A percentile compares a stretch with the other conserved stretches of the same genome.
Conservation (phyloP, 352 stramenopile genomes). For the Pythium graminicola region DNA sequence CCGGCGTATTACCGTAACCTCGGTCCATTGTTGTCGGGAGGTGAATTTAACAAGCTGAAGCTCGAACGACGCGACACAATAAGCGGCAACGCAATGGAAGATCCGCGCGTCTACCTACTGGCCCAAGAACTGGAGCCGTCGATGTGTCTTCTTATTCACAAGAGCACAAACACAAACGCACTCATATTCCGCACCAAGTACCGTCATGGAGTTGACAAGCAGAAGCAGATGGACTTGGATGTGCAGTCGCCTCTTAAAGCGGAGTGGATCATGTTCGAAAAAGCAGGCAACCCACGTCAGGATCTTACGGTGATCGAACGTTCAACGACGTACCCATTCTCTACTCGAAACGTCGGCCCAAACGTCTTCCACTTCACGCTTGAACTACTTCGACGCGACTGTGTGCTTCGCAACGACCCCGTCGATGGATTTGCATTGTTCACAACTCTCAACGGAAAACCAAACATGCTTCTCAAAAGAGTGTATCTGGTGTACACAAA, state of each 20-base stretch:
- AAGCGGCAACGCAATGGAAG: slow-evolving; percentile 20
- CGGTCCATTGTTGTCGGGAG: slow-evolving; percentile 37
- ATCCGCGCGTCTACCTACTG: slow-evolving; percentile 42
- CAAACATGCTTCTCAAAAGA: slow-evolving; percentile 45
- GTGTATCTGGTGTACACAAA: slow-evolving; percentile 43
- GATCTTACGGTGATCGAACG: slow-evolving; percentile 47
- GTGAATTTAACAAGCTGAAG: slow-evolving; percentile 38
- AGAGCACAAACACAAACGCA: slow-evolving; percentile 52
- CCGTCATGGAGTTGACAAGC: slow-evolving; percentile 18
- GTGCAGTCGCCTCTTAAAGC: slow-evolving; percentile 30
- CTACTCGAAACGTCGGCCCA: slow-evolving; percentile 29
- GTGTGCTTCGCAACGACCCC: slow-evolving; percentile 39
- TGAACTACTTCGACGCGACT: slow-evolving; percentile 40
- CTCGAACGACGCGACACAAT: slow-evolving; percentile 30
- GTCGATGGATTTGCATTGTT: slow-evolving; percentile 36
- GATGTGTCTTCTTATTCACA: slow-evolving; percentile 51
- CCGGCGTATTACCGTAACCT: slow-evolving; percentile 45
- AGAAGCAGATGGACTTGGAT: slow-evolving; percentile 26
- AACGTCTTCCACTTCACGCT: slow-evolving; percentile 46
- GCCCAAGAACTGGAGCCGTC: slow-evolving; percentile 40
- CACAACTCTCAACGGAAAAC: slow-evolving; percentile 50
- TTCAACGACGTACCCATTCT: slow-evolving; percentile 50
- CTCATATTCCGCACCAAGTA: slow-evolving; percentile 45
- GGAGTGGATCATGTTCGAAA: slow-evolving; percentile 71
- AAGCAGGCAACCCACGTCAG: slow-evolving; percentile 43